phyloP scores from a whole-genome alignment of 148 eudicot genomes.

The Cornus controversa region DNA sequence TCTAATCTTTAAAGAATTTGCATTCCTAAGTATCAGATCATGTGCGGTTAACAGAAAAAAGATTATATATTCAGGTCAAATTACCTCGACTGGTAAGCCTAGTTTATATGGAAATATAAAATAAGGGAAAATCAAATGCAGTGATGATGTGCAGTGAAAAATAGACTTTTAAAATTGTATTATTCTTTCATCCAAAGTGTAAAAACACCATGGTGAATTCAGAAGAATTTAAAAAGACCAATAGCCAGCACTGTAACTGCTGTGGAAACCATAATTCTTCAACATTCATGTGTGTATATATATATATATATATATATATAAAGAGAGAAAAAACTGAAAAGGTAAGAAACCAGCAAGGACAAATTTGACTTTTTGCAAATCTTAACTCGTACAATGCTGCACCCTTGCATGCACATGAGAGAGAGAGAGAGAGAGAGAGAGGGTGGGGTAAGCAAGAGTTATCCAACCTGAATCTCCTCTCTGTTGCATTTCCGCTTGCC shows the following conservation, averaged over 20 bases:
- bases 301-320: too few species aligned
- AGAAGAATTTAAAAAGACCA: too few species aligned
- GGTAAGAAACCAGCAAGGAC: background rate
- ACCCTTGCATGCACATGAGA: background rate
- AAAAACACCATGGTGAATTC: background rate
- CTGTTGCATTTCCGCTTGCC: conserved; percentile 98
- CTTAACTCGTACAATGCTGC: background rate
- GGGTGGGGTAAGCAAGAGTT: background rate
- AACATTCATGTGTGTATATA: too few species aligned
- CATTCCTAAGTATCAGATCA: background rate
- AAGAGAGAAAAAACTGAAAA: background rate
- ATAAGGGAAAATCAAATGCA: background rate
- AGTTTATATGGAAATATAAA: background rate
- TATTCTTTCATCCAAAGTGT: background rate
- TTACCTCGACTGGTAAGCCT: background rate
- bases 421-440: background rate
- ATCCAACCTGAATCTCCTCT: conserved; percentile 86
- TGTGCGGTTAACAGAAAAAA: background rate
- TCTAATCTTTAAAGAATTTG: too few species aligned
- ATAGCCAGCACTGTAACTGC: too few species aligned
- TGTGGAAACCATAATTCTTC: too few species aligned
- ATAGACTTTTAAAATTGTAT: background rate
- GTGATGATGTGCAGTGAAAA: background rate
- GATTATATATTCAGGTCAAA: background rate
- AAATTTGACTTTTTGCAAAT: conserved; percentile 1